These are phyloP conservation scores for Gossypium australe DNA, from an alignment of 345 rosid species.

Conservation along the genomic window DNA sequence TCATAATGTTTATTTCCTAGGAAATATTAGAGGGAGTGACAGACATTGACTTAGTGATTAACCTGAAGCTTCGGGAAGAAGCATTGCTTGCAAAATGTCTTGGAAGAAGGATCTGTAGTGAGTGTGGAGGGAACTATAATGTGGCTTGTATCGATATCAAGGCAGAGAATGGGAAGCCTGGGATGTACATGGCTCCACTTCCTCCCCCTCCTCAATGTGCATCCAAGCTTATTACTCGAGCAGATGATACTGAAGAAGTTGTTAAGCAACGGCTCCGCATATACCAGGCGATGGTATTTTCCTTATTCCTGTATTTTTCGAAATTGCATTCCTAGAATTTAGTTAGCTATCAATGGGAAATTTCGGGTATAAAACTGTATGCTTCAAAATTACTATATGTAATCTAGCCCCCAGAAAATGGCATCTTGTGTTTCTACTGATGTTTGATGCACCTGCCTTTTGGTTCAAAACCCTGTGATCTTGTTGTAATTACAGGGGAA, in stretches of 20 bases:
- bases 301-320: not conserved
- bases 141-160: constrained; percentile 84
- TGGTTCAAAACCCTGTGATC: not conserved
- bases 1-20: constrained; percentile 31
- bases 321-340: not conserved
- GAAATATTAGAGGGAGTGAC: constrained; percentile 91
- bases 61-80: constrained; percentile 82
- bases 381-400: not conserved
- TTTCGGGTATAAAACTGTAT: not conserved
- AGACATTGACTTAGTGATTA: constrained; percentile 71
- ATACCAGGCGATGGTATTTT: constrained; percentile 61
- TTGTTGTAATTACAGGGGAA: not conserved
- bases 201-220: constrained; percentile 89
- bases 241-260: constrained; percentile 91
- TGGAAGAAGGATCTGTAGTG: constrained; percentile 86
- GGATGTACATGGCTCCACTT: constrained; percentile 92
- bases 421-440: not conserved
- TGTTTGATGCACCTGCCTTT: not conserved
- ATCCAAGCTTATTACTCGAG: constrained; percentile 73
- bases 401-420: not conserved
- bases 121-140: constrained; percentile 87
- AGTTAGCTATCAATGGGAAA: not conserved
- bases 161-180: constrained; percentile 67
- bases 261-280: constrained; percentile 80
- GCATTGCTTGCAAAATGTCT: constrained; percentile 91